These are phyloP conservation scores for Casuarina cunninghamiana DNA, from an alignment of 306 rosid genomes.

Conservation along the genomic window DNA sequence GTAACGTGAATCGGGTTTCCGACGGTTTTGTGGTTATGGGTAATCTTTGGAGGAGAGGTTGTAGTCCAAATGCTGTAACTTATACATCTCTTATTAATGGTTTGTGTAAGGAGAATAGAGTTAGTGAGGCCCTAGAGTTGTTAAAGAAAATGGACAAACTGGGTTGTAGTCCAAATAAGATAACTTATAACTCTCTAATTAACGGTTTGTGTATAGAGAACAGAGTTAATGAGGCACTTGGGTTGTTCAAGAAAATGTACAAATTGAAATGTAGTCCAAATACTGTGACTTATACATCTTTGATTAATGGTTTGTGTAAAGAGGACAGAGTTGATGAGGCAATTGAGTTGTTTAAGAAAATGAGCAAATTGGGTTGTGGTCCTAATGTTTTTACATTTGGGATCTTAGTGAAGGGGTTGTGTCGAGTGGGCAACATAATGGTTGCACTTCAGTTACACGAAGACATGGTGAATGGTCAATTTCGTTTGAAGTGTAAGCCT, in stretches of 20 bases:
- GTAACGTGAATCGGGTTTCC: slow-evolving; percentile 28
- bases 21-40: slow-evolving; percentile 40
- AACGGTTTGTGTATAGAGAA: slow-evolving; percentile 46
- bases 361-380: slow-evolving; percentile 34
- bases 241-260: no score
- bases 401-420: no score
- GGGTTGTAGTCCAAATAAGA: slow-evolving; percentile 34
- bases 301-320: no score
- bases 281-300: no score
- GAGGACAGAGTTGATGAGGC: no score
- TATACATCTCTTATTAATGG: no score
- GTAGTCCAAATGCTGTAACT: no score
- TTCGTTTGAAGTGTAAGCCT: slow-evolving; percentile 23
- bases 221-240: slow-evolving; percentile 24
- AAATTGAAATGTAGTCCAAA: no score
- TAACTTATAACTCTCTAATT: slow-evolving; percentile 37
- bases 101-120: no score
- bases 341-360: slow-evolving; percentile 24
- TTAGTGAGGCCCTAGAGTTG: no score
- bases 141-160: no score
- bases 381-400: slow-evolving; percentile 29
- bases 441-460: slow-evolving; percentile 5
- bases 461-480: slow-evolving; percentile 29
- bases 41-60: slow-evolving; percentile 22
- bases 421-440: no score